These are phyloP conservation scores for Paramecium sonneborni DNA, from an alignment of 73 alveolate genomes.

Conservation along the genomic window DNA sequence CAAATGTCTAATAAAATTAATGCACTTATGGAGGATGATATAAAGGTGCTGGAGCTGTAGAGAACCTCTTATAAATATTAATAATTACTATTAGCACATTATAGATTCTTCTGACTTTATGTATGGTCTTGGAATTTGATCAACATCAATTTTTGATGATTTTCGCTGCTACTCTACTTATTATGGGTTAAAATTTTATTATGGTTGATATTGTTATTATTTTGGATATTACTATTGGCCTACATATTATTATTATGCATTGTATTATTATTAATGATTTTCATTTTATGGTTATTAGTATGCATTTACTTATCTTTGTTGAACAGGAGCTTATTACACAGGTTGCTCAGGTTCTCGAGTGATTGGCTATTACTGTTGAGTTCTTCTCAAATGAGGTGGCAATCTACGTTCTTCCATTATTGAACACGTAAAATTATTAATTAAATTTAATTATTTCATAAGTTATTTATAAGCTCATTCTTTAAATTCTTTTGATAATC, in stretches of 20 bases:
- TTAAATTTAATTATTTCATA: background rate
- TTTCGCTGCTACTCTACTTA: background rate
- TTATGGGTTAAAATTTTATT: background rate
- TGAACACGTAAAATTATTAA: constrained; percentile 13
- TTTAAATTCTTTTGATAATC: background rate
- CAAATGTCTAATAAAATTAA: constrained; percentile 28
- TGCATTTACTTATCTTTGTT: background rate
- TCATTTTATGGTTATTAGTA: background rate
- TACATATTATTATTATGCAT: background rate
- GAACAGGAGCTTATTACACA: background rate
- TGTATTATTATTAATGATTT: background rate
- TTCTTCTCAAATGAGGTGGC: constrained; percentile 36
- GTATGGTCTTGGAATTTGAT: constrained; percentile 35
- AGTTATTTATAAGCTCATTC: constrained; percentile 17
- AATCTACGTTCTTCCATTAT: constrained; percentile 28
- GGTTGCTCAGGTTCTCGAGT: constrained; percentile 38
- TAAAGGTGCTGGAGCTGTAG: constrained; percentile 39
- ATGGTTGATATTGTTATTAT: background rate
- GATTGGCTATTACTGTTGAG: background rate
- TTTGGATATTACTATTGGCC: background rate
- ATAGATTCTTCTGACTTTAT: constrained; percentile 6
- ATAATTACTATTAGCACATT: background rate
- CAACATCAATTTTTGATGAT: background rate
- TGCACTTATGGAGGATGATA: constrained; percentile 48
- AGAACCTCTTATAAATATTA: constrained; percentile 18